phyloP scores from a whole-genome alignment of 2,329 filamentous ascomycete species.

The Plenodomus lindquistii region DNA sequence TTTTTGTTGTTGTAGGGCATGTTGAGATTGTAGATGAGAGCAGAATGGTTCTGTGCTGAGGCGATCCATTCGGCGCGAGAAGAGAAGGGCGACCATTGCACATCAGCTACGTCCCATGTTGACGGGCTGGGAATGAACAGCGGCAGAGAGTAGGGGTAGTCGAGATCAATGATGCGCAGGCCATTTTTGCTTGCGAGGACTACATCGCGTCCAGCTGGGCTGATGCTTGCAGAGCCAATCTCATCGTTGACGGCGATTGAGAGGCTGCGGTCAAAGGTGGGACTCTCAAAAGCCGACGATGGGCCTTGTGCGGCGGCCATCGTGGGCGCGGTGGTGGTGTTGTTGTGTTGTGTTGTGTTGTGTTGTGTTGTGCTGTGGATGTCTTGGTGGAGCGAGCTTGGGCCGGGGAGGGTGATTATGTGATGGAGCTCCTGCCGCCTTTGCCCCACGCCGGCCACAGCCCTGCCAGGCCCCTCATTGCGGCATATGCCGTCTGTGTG shows the following conservation, averaged over 20 bases:
- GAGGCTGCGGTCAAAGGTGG: slow-evolving; percentile 83
- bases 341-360: slow-evolving; percentile 8
- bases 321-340: slow-evolving; percentile 8
- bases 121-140: slow-evolving; percentile 83
- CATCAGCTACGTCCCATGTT: slow-evolving; percentile 93
- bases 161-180: slow-evolving; percentile 87
- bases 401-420: background rate
- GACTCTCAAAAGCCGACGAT: slow-evolving; percentile 73
- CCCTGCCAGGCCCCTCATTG: background rate
- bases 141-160: slow-evolving; percentile 84
- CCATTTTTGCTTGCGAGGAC: slow-evolving; percentile 85
- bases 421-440: background rate
- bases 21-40: slow-evolving; percentile 87
- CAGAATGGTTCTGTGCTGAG: slow-evolving; percentile 92
- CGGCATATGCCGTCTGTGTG: background rate
- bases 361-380: background rate
- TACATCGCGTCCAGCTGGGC: slow-evolving; percentile 86
- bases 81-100: slow-evolving; percentile 95
- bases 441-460: slow-evolving; percentile 3
- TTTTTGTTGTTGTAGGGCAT: slow-evolving; percentile 58
- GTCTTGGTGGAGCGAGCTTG: slow-evolving; percentile 7
- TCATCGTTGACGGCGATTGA: slow-evolving; percentile 77
- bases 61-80: slow-evolving; percentile 89
- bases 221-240: slow-evolving; percentile 90
- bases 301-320: slow-evolving; percentile 32